These are phyloP conservation scores for Botrytis fabae DNA, from an alignment of 2,329 filamentous ascomycete species.

Conservation along the genomic window DNA sequence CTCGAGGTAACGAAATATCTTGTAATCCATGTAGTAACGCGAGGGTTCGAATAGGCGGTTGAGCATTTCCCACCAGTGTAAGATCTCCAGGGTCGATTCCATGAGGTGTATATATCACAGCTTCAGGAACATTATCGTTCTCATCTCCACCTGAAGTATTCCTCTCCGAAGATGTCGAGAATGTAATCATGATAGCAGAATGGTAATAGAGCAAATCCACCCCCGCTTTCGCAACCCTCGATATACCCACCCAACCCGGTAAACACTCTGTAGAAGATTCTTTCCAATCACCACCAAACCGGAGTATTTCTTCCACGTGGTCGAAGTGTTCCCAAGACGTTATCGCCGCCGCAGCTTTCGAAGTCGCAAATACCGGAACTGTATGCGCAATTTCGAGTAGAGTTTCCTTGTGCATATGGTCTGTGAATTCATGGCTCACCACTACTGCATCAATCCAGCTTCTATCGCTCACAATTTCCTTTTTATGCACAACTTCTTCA, in stretches of 20 bases:
- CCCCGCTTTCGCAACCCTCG: constrained; percentile 53
- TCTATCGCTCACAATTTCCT: constrained; percentile 6
- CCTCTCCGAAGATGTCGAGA: constrained; percentile 40
- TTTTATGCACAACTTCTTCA: constrained; percentile 41
- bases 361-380: constrained; percentile 60
- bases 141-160: constrained; percentile 31
- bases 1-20: constrained; percentile 50
- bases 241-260: constrained; percentile 62
- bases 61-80: constrained; percentile 45
- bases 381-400: constrained; percentile 53
- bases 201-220: constrained; percentile 60
- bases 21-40: constrained; percentile 65
- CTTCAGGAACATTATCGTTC: constrained; percentile 46
- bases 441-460: constrained; percentile 57
- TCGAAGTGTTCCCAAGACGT: constrained; percentile 60
- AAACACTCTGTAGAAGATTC: constrained; percentile 42
- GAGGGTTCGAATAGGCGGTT: constrained; percentile 52
- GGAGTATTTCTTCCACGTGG: constrained; percentile 46
- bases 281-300: constrained; percentile 38
- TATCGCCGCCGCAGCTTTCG: constrained; percentile 58
- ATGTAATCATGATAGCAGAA: constrained; percentile 60
- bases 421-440: constrained; percentile 67
- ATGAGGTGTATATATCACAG: constrained; percentile 64
- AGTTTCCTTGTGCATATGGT: constrained; percentile 63
- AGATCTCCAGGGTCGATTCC: constrained; percentile 54